Evolutionary conservation across 495 filamentous ascomycete genomes (phyloP), one percentile per base, ranked within the genome.

Genomic region (Eremomyces bilateralis): DNA sequence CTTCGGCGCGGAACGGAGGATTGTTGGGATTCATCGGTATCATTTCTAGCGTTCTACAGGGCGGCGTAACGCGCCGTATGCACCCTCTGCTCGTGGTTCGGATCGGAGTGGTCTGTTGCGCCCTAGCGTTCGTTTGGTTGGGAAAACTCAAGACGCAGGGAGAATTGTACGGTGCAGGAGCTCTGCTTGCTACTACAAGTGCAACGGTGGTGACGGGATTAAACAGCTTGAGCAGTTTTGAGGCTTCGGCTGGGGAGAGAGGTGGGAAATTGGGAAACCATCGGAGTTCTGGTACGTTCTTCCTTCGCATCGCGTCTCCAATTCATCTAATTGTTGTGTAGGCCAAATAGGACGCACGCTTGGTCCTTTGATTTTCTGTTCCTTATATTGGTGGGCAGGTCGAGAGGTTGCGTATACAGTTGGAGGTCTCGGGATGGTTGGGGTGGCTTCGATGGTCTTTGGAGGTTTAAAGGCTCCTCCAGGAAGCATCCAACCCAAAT

Each of bases 351-450:
- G 88, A 2, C 61, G 90, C 16, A 79, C 84, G 2, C 52, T 85
- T 15, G 88, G 88, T 0, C 88, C 88, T 1, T 46, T 95, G 17
- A 49, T 90, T 30, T 99, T 95, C 47, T 94, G 85, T 43, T 75
- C 79, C n/a, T 61, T 99, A 38, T 99, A 95, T 57, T 99, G 88
- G 88, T 99, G 90, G 90, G 84, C 80, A 20, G 88, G 90, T 0
- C 59, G 88, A 25, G 75, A 90, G 46, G 57, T 72, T 12, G 88
- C 88, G 1, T 99, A 93, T 52, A 61, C 59, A 1, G 60, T 77
- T 49, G 90, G 88, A 2, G 80, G 80, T 0, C 50, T 63, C 21
- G 81, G 79, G 1, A 93, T 95, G 63, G 46, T 75, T 16, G 69
- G 51, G 4, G 83, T 93, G 22, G 65, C 63, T 25, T 58, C 60